Percentiles rank a stretch among this genome's conserved stretches.
Conservation (phyloP, 257 asterid species). For the Capsicum pubescens region DNA sequence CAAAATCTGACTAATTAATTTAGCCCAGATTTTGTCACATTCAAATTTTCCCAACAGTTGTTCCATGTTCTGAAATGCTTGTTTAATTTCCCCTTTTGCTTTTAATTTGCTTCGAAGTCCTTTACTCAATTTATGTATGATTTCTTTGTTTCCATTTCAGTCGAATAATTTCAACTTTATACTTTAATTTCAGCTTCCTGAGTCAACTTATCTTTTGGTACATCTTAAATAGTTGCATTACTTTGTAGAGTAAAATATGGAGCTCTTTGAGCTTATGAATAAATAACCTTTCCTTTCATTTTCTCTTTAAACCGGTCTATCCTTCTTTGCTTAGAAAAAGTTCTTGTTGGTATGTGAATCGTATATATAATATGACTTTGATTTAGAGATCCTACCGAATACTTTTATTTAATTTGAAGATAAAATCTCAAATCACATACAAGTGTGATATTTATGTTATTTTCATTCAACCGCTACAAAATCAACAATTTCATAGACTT, state of each 20-base stretch:
- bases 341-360: no score
- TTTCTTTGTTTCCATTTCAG: neutral
- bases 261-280: neutral
- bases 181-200: neutral
- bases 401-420: neutral
- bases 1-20: slow-evolving; percentile 38
- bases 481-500: neutral
- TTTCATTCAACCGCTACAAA: neutral
- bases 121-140: neutral
- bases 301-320: neutral
- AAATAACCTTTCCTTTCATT: neutral
- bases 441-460: neutral
- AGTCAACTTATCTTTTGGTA: neutral
- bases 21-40: neutral
- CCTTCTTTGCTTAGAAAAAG: no score
- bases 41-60: neutral
- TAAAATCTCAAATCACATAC: neutral
- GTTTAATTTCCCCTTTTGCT: neutral
- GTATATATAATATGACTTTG: no score
- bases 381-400: no score
- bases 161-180: neutral
- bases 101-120: neutral
- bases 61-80: neutral
- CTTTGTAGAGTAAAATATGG: neutral
- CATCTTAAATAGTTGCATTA: neutral